Percentiles rank a stretch among this genome's conserved stretches.
Evolutionary conservation across 1,284 basidiomycete species (phyloP).

Genomic region (Cyathus olla): DNA sequence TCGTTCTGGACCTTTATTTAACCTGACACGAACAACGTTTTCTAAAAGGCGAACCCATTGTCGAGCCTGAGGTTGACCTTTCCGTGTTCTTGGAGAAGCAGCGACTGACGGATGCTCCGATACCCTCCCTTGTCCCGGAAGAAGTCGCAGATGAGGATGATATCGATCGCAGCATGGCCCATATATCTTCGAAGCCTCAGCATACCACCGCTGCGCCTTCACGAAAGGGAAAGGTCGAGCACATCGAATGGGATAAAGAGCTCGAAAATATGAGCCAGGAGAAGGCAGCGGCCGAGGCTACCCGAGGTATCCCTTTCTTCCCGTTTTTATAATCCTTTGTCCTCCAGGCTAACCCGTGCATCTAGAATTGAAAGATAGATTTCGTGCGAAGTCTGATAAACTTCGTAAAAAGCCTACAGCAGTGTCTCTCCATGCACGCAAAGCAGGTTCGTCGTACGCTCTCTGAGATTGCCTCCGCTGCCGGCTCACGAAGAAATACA

Average conservation of each 20-base stretch:
- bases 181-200: slow-evolving; percentile 49
- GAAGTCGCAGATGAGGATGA: slow-evolving; percentile 70
- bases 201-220: slow-evolving; percentile 26
- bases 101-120: slow-evolving; percentile 53
- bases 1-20: not conserved
- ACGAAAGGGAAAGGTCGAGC: slow-evolving; percentile 71
- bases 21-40: not conserved
- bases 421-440: slow-evolving; percentile 36
- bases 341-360: not conserved
- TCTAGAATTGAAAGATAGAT: slow-evolving; percentile 75
- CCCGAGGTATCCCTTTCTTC: slow-evolving; percentile 61
- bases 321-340: not conserved
- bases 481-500: not conserved
- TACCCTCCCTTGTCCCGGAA: slow-evolving; percentile 37
- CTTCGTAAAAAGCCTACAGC: slow-evolving; percentile 52
- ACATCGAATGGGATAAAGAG: slow-evolving; percentile 74
- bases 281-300: slow-evolving; percentile 78
- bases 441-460: slow-evolving; percentile 28
- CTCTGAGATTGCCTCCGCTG: not conserved
- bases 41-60: slow-evolving; percentile 67
- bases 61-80: slow-evolving; percentile 81
- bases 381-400: slow-evolving; percentile 68
- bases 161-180: slow-evolving; percentile 68
- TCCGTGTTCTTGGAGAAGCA: slow-evolving; percentile 75
- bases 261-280: slow-evolving; percentile 74